phyloP scores from a whole-genome alignment of 1,284 basidiomycete genomes.

The Rhodotorula sp. region DNA sequence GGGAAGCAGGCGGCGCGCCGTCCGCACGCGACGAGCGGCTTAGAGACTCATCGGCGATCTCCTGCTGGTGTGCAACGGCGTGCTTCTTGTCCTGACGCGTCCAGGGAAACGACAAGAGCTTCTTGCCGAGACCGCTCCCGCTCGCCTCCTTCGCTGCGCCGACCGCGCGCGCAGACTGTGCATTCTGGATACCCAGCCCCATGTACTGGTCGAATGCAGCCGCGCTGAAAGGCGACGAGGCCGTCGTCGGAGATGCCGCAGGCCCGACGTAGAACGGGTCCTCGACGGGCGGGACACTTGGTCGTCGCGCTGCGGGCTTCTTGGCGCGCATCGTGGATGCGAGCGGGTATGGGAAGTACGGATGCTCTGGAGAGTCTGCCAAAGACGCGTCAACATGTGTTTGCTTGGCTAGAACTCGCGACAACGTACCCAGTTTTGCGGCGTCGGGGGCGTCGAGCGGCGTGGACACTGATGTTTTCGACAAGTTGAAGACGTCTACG shows the following conservation, averaged over 20 bases:
- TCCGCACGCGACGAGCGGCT: not conserved
- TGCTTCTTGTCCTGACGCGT: slow-evolving; percentile 24
- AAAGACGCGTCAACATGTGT: not conserved
- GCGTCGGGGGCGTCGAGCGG: too few species aligned
- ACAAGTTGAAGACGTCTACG: too few species aligned
- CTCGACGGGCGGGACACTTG: not conserved
- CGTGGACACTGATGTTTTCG: too few species aligned
- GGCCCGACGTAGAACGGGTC: slow-evolving; percentile 13
- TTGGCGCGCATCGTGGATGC: slow-evolving; percentile 24
- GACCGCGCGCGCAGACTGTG: not conserved
- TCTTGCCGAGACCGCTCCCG: slow-evolving; percentile 21
- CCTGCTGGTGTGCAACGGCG: not conserved
- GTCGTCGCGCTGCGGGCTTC: slow-evolving; percentile 1
- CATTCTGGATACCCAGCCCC: not conserved
- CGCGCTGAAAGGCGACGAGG: not conserved
- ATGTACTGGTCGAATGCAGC: slow-evolving; percentile 19
- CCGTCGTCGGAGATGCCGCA: not conserved
- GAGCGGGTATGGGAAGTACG: slow-evolving; percentile 16
- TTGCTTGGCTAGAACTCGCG: not conserved
- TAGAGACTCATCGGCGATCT: not conserved
- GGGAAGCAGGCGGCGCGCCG: slow-evolving; percentile 11
- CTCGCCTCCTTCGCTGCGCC: not conserved
- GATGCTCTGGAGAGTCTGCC: slow-evolving; percentile 2
- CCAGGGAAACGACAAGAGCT: slow-evolving; percentile 29
- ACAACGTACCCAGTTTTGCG: not conserved